These are phyloP conservation scores for Suillus discolor DNA, from an alignment of 768 basidiomycete genomes.

Conservation along the genomic window DNA sequence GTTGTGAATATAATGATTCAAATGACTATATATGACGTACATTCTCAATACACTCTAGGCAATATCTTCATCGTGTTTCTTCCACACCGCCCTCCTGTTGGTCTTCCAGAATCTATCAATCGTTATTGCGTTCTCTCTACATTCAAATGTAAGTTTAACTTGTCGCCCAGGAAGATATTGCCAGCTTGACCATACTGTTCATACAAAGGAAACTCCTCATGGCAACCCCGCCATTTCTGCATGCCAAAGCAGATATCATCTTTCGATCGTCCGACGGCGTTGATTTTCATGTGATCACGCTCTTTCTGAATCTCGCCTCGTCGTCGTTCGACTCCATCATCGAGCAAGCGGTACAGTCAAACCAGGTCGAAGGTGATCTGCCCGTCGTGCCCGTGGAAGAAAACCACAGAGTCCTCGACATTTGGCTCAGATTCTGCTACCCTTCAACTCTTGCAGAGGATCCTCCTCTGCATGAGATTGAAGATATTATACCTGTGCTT, in stretches of 20 bases:
- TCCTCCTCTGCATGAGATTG: conserved; percentile 7
- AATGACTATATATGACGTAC: background rate
- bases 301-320: conserved; percentile 38
- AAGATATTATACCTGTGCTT: conserved; percentile 8
- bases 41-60: background rate
- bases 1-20: too few species aligned
- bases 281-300: conserved; percentile 37
- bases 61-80: background rate
- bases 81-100: background rate
- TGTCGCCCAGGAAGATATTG: background rate
- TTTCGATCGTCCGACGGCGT: conserved; percentile 39
- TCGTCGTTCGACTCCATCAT: conserved; percentile 38
- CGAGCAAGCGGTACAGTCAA: conserved; percentile 19
- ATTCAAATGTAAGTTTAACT: background rate
- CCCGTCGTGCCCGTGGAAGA: conserved; percentile 13
- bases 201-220: background rate
- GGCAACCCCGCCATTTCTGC: conserved; percentile 31
- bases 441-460: conserved; percentile 14
- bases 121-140: background rate
- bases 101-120: background rate
- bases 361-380: conserved; percentile 12
- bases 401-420: conserved; percentile 14
- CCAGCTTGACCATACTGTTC: background rate
- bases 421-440: conserved; percentile 17
- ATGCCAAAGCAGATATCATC: conserved; percentile 36